Base-by-base conservation (phyloP, 163 green algal genomes). In the Volvox carteri region DNA sequence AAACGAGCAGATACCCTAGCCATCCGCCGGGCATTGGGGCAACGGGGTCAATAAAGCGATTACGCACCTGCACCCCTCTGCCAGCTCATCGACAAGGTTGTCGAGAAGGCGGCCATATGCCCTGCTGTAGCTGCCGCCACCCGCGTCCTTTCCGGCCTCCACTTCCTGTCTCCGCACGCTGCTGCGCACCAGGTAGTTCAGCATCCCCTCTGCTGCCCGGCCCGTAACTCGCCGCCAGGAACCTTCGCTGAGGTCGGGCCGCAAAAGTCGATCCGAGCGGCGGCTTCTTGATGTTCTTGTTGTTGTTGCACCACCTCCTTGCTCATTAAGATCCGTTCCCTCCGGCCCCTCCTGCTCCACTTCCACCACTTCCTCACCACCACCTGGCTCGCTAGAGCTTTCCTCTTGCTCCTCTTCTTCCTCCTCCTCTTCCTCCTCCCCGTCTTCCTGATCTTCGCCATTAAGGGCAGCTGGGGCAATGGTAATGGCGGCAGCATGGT, bases 11-110 rank as follows among this genome's bases (percentile, higher is more conserved):
- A n/a, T n/a, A n/a, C n/a, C n/a, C n/a, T n/a, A n/a, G 2, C 5
- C 54, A 65, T 25, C 19, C 54, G 54, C 54, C 28, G 54, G 54
- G 8, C 54, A 58, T 58, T 16, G 28, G 25, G 7, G 54, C 8
- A 65, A n/a, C n/a, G n/a, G n/a, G n/a, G n/a, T n/a, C n/a, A n/a
- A n/a, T n/a, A n/a, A n/a, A n/a, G n/a, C 54, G 14, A 9, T 67
- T 28, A 35, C 39, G 8, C 58, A 86, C 78, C 84, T 78, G 52
- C 84, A 84, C 1, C 84, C 84, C 41, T 84, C 72, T 1, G 84
- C 84, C 8, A 89, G 72, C 7, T 44, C n/a, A 54, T 89, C 84
- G 52, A 89, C 28, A 2, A 80, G 21, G 21, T 5, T 33, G 1
- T 19, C 21, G 28, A 87, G 67, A 18, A 44, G 35, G 41, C 4